Conservation (phyloP, 2,329 filamentous ascomycete genomes). For the Rachicladosporium sp. region DNA sequence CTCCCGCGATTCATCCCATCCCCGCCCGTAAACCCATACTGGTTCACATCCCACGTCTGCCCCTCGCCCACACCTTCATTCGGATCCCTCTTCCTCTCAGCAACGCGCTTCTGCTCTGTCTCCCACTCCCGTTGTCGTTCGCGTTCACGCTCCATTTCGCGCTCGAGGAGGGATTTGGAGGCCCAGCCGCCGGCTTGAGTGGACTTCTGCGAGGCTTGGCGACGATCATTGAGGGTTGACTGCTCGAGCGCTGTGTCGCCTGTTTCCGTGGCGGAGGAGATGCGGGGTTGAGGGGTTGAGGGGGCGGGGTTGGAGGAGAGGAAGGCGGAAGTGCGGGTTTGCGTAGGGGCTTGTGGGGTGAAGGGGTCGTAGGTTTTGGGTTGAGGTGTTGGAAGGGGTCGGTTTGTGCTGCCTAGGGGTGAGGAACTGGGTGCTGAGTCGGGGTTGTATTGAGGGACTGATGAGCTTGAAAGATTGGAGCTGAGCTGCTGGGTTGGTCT, state of each 20-base stretch:
- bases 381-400: conserved; percentile 17
- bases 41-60: conserved; percentile 61
- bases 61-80: conserved; percentile 56
- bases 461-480: conserved; percentile 8
- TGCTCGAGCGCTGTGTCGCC: conserved; percentile 27
- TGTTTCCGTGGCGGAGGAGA: conserved; percentile 37
- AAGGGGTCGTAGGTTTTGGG: conserved; percentile 12
- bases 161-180: conserved; percentile 59
- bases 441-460: conserved; percentile 6
- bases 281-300: conserved; percentile 24
- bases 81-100: conserved; percentile 40
- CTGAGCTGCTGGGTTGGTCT: conserved; percentile 6
- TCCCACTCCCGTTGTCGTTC: conserved; percentile 73
- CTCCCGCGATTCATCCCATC: conserved; percentile 59
- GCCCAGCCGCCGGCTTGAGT: conserved; percentile 53
- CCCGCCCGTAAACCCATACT: conserved; percentile 66
- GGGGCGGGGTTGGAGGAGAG: conserved; percentile 45
- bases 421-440: conserved; percentile 9
- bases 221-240: conserved; percentile 49
- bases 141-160: conserved; percentile 69
- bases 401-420: conserved; percentile 11
- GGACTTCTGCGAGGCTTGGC: conserved; percentile 44
- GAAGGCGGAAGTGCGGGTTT: conserved; percentile 46
- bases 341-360: conserved; percentile 9
- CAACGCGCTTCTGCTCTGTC: conserved; percentile 54